These are phyloP conservation scores for Tylopilus plumbeoviolaceoides DNA, from an alignment of 768 basidiomycete species.

Conservation along the genomic window DNA sequence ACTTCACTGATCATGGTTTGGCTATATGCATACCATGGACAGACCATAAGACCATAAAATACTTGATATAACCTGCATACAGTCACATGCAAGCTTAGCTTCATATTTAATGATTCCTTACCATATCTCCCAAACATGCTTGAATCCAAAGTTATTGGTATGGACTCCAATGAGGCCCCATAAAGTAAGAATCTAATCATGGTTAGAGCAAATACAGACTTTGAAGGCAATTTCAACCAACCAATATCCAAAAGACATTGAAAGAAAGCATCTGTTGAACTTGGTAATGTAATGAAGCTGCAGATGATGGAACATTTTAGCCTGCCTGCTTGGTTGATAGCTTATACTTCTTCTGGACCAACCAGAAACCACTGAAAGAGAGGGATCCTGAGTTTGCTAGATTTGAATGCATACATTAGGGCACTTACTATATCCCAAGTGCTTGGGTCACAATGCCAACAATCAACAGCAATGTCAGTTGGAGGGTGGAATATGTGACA, in stretches of 20 bases:
- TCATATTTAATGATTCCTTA: conserved; percentile 14
- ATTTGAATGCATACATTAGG: background rate
- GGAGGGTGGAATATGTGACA: conserved; percentile 68
- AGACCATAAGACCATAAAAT: conserved; percentile 69
- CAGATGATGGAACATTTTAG: background rate
- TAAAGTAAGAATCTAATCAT: conserved; percentile 50
- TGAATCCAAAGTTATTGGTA: conserved; percentile 72
- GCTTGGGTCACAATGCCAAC: conserved; percentile 64
- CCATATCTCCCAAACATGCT: conserved; percentile 83
- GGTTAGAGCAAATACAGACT: background rate
- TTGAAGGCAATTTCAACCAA: conserved; percentile 24
- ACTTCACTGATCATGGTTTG: conserved; percentile 84
- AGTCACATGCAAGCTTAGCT: background rate
- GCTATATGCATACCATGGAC: conserved; percentile 79
- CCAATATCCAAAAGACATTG: conserved; percentile 70
- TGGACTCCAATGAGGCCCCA: conserved; percentile 81
- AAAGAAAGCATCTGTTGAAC: conserved; percentile 59
- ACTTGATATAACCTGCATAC: conserved; percentile 58
- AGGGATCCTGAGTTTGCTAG: background rate
- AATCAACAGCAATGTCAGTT: conserved; percentile 62
- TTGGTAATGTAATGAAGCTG: background rate
- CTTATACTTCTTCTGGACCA: conserved; percentile 60
- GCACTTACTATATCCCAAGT: conserved; percentile 61
- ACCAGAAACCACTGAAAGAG: conserved; percentile 52
- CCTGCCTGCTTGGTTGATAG: conserved; percentile 57